phyloP scores from a whole-genome alignment of 208 protist genomes.

The Zelonia costaricensis region DNA sequence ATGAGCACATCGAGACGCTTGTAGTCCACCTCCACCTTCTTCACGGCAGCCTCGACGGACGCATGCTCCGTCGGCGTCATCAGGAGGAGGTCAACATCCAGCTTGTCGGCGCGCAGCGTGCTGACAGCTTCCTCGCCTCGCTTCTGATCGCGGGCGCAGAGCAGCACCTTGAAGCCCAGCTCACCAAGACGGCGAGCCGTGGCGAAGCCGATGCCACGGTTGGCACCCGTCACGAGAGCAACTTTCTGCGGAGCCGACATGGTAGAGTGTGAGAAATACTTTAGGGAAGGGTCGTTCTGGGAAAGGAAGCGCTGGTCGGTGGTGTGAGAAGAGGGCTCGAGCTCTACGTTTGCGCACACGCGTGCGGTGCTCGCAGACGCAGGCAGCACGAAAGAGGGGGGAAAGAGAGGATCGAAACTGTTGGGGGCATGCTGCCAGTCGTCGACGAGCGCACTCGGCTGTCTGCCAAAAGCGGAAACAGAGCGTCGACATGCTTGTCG shows the following conservation, averaged over 20 bases:
- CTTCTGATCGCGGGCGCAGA: constrained; percentile 65
- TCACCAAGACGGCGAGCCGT: constrained; percentile 63
- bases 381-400: too few species aligned
- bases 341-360: too few species aligned
- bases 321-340: too few species aligned
- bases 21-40: constrained; percentile 41
- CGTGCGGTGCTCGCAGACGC: too few species aligned
- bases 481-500: too few species aligned
- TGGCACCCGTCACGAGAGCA: constrained; percentile 77
- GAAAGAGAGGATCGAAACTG: too few species aligned
- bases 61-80: constrained; percentile 51
- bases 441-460: too few species aligned
- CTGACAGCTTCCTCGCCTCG: constrained; percentile 55
- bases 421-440: too few species aligned
- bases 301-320: too few species aligned
- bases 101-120: constrained; percentile 40
- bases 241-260: constrained; percentile 43
- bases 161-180: constrained; percentile 67
- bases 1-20: constrained; percentile 70
- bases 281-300: too few species aligned
- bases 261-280: constrained; percentile 5
- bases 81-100: constrained; percentile 49
- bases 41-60: constrained; percentile 50
- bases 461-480: too few species aligned
- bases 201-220: constrained; percentile 85